Evolutionary conservation across 805 yeast species (phyloP).

Genomic region (Starmerella vitae): DNA sequence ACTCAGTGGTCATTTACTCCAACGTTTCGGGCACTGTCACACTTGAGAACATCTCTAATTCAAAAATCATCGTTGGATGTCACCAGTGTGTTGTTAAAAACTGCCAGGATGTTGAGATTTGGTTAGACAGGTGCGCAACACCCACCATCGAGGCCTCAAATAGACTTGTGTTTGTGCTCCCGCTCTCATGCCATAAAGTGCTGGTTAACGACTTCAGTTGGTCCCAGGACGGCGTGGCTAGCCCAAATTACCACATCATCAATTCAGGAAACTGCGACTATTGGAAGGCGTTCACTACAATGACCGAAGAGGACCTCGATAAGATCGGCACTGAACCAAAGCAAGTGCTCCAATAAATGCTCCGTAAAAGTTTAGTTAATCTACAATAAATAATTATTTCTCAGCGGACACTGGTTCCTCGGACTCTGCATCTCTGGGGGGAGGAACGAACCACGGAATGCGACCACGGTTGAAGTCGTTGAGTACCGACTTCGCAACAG

Average conservation of each 20-base stretch:
- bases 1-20: conserved; percentile 15
- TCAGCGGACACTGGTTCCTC: conserved; percentile 30
- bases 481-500: conserved; percentile 78
- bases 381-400: neutral
- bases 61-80: conserved; percentile 16
- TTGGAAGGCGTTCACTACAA: neutral
- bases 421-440: conserved; percentile 59
- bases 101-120: conserved; percentile 15
- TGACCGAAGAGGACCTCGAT: neutral
- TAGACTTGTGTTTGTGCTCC: conserved; percentile 17
- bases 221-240: conserved; percentile 5
- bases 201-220: conserved; percentile 25
- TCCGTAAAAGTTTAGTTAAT: neutral
- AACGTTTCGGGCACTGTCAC: conserved; percentile 20
- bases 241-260: conserved; percentile 5
- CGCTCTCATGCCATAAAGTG: conserved; percentile 7
- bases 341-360: too few species aligned
- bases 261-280: neutral
- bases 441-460: conserved; percentile 95
- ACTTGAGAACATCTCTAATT: conserved; percentile 12
- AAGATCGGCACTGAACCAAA: neutral
- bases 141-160: conserved; percentile 24
- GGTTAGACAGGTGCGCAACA: conserved; percentile 21
- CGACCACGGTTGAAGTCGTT: conserved; percentile 95
- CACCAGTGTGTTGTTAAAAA: conserved; percentile 25